A percentile compares a stretch with the other conserved stretches of the same genome.
These are phyloP conservation scores for Botrytis deweyae DNA, from an alignment of 2,329 filamentous ascomycete genomes.

Conservation along the genomic window DNA sequence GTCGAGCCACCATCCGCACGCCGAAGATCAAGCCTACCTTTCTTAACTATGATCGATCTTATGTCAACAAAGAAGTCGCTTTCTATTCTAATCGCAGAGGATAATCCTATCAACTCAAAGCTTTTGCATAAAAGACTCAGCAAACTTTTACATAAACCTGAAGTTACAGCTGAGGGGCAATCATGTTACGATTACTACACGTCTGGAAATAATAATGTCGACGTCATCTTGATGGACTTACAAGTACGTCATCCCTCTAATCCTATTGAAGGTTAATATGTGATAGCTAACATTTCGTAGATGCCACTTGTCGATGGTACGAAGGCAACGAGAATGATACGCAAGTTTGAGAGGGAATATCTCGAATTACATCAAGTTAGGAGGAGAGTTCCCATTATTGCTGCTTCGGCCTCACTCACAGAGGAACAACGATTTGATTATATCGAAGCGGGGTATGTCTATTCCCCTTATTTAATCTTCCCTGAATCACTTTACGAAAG, in stretches of 20 bases:
- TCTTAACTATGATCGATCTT: neutral
- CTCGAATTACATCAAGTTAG: conserved; percentile 36
- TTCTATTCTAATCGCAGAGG: conserved; percentile 76
- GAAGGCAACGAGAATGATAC: conserved; percentile 79
- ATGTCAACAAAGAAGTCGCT: conserved; percentile 7
- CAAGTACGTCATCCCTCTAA: conserved; percentile 57
- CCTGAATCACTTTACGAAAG: neutral
- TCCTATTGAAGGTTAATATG: no score
- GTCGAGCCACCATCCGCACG: neutral
- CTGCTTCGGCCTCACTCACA: conserved; percentile 78
- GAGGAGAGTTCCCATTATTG: conserved; percentile 72
- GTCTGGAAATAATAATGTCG: conserved; percentile 63
- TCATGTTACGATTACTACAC: conserved; percentile 73
- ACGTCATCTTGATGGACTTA: conserved; percentile 89
- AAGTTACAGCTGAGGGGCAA: conserved; percentile 76
- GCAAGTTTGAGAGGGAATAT: conserved; percentile 60
- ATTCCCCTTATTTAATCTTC: neutral
- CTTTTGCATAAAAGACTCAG: conserved; percentile 79
- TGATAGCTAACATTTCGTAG: conserved; percentile 45
- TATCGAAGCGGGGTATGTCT: conserved; percentile 50
- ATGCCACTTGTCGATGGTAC: conserved; percentile 92
- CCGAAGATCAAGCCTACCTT: neutral
- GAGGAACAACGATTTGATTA: conserved; percentile 70
- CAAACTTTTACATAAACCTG: conserved; percentile 69
- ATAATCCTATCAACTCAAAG: conserved; percentile 83